Evolutionary conservation across 495 filamentous ascomycete species (phyloP), one percentile per base, ranked within the genome.

Genomic region (Daldinia childiae): DNA sequence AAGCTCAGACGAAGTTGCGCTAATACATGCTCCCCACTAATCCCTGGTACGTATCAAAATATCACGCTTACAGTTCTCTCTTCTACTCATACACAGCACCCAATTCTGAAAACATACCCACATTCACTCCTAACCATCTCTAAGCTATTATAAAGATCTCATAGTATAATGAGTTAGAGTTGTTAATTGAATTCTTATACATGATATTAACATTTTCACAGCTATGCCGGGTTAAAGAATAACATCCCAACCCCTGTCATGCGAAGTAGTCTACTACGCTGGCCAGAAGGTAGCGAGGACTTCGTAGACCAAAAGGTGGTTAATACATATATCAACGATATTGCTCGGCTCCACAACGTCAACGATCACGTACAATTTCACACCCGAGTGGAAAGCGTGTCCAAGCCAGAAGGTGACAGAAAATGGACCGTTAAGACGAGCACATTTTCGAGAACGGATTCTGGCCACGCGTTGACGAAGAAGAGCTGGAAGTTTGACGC

Each of bases 221-320:
- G 70, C 69, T 92, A 92, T 64, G 81, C 82, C 4, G 87, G 88
- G 19, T 78, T 92, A 11, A 86, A 79, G 29, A 93, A 89, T 58
- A 92, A 92, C 74, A 86, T 92, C 5, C 82, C 89, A 4, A 91
- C 89, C 1, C 80, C 80, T 11, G 74, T 92, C 30, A 86, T 91
- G 79, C 77, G 82, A 43, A 85, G 87, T 30, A 87, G 81, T 56
- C 80, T 90, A n/a, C 85, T 85, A 55, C 70, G 79, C 0, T 92
- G 89, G 88, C 85, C 87, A 1, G 80, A 86, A 21, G 87, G 85
- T 4, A 91, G 87, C 0, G 82, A 81, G 14, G 81, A 82, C 43
- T 86, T 82, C 69, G 84, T 90, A 15, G 87, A 79, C 50, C 89
- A 91, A 64, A 64, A 71, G 17, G 78, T 85, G 2, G 78, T 90